Conservation (phyloP, 2,329 filamentous ascomycete genomes). For the Fusarium sp. region DNA sequence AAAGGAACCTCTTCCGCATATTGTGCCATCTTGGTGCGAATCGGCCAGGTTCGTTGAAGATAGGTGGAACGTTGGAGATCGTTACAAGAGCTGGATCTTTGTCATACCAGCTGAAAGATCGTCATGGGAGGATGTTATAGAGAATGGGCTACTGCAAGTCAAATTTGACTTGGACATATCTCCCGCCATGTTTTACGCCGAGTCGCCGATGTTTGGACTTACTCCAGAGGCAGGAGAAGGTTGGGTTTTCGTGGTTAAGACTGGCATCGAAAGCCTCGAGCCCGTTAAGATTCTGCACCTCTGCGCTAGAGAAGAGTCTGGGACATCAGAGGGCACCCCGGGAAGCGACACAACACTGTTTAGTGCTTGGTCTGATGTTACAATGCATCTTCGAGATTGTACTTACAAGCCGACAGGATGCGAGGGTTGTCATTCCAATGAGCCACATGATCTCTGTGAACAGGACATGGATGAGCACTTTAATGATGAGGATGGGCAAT, state of each 20-base stretch:
- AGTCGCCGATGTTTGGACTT: neutral
- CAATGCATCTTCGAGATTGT: neutral
- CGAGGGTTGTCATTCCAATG: neutral
- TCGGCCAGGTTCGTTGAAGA: neutral
- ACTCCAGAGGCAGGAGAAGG: neutral
- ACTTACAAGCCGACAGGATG: slow-evolving; percentile 3
- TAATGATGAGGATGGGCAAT: slow-evolving; percentile 24
- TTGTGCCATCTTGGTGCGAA: slow-evolving; percentile 22
- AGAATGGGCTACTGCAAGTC: slow-evolving; percentile 14
- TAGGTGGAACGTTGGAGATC: neutral
- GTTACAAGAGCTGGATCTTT: slow-evolving; percentile 26
- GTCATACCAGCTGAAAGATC: slow-evolving; percentile 1
- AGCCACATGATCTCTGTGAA: slow-evolving; percentile 7
- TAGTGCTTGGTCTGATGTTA: neutral
- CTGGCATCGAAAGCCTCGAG: neutral
- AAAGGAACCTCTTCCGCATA: slow-evolving; percentile 26
- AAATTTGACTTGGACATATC: slow-evolving; percentile 20
- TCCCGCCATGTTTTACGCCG: neutral
- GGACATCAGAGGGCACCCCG: neutral
- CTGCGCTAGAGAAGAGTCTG: neutral
- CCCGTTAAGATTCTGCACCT: neutral
- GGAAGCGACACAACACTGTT: neutral
- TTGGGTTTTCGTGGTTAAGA: slow-evolving; percentile 3
- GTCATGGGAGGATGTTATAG: slow-evolving; percentile 16
- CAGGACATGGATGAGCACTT: slow-evolving; percentile 22